Conservation (phyloP, 345 rosid species). For the Brassica carinata region DNA sequence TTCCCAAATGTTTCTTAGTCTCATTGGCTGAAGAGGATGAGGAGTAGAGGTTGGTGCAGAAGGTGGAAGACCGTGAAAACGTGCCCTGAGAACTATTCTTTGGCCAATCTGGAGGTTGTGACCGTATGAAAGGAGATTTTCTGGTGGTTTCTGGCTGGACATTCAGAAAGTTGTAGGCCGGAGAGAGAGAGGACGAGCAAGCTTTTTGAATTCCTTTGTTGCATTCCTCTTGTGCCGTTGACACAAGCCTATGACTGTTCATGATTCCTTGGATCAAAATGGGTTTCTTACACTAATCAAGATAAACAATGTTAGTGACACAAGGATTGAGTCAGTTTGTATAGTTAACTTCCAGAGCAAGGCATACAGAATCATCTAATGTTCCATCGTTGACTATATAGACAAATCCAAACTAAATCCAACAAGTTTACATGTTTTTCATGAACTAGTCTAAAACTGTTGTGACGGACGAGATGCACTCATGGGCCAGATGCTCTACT, state of each 20-base stretch:
- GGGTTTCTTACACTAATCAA: conserved; percentile 19
- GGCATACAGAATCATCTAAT: neutral
- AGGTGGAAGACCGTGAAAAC: conserved; percentile 72
- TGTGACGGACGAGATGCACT: no score
- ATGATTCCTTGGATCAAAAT: conserved; percentile 36
- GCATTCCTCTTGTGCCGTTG: conserved; percentile 44
- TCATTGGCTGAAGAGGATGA: conserved; percentile 81
- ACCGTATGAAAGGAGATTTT: conserved; percentile 44
- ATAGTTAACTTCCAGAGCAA: neutral
- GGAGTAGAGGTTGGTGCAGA: conserved; percentile 73
- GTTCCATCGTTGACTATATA: neutral
- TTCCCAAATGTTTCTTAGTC: conserved; percentile 57
- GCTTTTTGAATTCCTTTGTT: conserved; percentile 38
- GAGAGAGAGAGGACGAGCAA: conserved; percentile 39
- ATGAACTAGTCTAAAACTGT: neutral
- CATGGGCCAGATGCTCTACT: no score
- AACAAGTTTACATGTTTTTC: neutral
- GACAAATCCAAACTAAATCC: neutral
- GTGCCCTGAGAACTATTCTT: conserved; percentile 41
- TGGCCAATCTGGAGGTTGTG: conserved; percentile 52
- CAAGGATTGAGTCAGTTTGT: neutral
- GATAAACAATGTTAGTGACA: neutral
- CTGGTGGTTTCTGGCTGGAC: conserved; percentile 43
- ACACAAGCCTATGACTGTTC: conserved; percentile 37
- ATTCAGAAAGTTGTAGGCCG: conserved; percentile 38